These are phyloP conservation scores for Xylariales sp. DNA, from an alignment of 2,329 filamentous ascomycete species.

Conservation along the genomic window DNA sequence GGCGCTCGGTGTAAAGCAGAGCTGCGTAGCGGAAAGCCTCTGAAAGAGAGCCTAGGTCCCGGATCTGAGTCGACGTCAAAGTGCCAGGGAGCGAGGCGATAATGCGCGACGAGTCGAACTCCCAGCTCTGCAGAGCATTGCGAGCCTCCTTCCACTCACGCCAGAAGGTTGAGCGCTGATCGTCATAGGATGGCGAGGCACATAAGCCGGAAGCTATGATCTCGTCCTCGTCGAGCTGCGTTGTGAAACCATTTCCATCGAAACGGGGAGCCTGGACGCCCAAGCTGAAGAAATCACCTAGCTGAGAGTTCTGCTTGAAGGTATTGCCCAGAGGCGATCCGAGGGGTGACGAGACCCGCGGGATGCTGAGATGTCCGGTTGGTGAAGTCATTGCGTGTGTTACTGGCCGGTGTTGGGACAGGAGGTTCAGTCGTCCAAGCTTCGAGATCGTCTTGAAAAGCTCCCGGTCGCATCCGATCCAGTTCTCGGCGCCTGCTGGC, in stretches of 20 bases:
- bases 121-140: constrained; percentile 72
- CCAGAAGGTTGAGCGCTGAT: constrained; percentile 69
- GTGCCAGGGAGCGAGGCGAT: constrained; percentile 44
- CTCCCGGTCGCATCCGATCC: constrained; percentile 80
- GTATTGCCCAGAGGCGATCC: constrained; percentile 37
- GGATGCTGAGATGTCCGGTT: constrained; percentile 20
- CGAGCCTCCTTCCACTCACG: constrained; percentile 79
- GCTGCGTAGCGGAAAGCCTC: constrained; percentile 89
- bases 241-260: constrained; percentile 63
- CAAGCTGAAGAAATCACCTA: constrained; percentile 46
- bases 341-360: constrained; percentile 31
- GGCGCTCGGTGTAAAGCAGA: constrained; percentile 81
- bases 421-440: constrained; percentile 76
- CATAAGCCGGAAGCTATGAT: constrained; percentile 36
- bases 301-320: constrained; percentile 35
- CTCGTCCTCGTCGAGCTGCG: constrained; percentile 52
- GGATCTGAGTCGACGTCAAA: constrained; percentile 56
- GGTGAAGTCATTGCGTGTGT: constrained; percentile 30
- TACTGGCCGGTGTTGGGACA: constrained; percentile 65
- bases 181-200: constrained; percentile 46
- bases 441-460: constrained; percentile 83
- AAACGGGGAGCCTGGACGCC: constrained; percentile 47
- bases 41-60: constrained; percentile 76
- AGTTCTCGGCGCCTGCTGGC: constrained; percentile 68
- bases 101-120: constrained; percentile 58